These are phyloP conservation scores for Rhodomyrtus psidioides DNA, from an alignment of 441 rosid species.

Conservation along the genomic window DNA sequence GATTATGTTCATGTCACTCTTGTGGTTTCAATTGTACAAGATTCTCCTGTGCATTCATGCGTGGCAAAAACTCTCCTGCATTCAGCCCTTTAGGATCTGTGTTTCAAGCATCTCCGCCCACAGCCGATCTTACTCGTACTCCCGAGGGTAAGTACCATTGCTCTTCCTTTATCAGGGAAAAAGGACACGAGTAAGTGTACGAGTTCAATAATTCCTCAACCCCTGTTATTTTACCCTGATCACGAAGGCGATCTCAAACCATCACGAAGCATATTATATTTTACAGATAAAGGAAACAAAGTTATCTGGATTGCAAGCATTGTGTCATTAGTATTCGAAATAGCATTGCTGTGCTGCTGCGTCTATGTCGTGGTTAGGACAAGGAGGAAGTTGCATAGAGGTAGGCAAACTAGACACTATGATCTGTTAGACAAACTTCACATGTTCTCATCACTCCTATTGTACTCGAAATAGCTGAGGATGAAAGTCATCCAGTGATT, in stretches of 20 bases:
- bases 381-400: not conserved
- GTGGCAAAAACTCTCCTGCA: not conserved
- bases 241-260: not conserved
- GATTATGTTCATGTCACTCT: too few species aligned
- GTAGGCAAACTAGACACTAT: not conserved
- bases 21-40: too few species aligned
- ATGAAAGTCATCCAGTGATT: not conserved
- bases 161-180: not conserved
- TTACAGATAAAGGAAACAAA: not conserved
- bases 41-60: not conserved
- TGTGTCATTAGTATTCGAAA: not conserved
- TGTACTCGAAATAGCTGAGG: not conserved
- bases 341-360: not conserved
- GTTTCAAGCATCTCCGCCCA: not conserved
- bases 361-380: not conserved
- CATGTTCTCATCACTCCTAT: not conserved
- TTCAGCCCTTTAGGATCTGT: not conserved
- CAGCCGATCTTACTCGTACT: not conserved
- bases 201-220: not conserved
- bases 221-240: not conserved
- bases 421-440: not conserved
- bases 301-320: not conserved
- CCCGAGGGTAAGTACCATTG: not conserved
- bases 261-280: not conserved
- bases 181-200: not conserved